phyloP scores from a whole-genome alignment of 176 grass and related monocot genomes.

The Triticum timopheevii region DNA sequence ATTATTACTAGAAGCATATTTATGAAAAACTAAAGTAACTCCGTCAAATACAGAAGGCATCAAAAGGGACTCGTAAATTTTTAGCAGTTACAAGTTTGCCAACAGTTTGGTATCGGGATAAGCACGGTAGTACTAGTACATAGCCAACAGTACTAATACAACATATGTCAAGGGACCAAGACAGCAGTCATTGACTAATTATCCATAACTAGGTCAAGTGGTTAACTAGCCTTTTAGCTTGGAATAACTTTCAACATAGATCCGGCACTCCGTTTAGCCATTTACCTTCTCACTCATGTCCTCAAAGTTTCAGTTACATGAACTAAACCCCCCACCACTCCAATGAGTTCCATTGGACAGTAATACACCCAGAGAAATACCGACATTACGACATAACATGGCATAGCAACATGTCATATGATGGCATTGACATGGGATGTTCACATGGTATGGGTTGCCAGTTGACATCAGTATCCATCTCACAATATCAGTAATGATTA shows the following conservation, averaged over 20 bases:
- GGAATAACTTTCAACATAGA: neutral
- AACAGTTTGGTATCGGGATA: neutral
- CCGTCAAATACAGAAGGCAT: neutral
- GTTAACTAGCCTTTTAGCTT: neutral
- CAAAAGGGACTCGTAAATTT: neutral
- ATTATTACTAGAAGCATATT: neutral
- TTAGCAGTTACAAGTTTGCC: slow-evolving; percentile 8
- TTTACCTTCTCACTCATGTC: neutral
- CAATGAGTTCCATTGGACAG: neutral
- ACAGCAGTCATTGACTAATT: neutral
- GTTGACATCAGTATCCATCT: neutral
- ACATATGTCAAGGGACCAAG: neutral
- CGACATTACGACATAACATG: too few relatives aligned
- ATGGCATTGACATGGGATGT: neutral
- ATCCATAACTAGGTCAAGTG: neutral
- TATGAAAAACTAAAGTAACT: neutral
- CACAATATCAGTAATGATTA: neutral
- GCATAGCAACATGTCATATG: neutral
- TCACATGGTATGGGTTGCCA: neutral
- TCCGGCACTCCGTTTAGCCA: neutral
- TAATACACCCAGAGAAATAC: too few relatives aligned
- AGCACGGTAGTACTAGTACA: neutral
- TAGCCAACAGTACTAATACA: neutral
- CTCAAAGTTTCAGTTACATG: neutral
- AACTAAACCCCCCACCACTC: neutral